These are phyloP conservation scores for Phlegmacium glaucopus DNA, from an alignment of 768 basidiomycete species.

Conservation along the genomic window DNA sequence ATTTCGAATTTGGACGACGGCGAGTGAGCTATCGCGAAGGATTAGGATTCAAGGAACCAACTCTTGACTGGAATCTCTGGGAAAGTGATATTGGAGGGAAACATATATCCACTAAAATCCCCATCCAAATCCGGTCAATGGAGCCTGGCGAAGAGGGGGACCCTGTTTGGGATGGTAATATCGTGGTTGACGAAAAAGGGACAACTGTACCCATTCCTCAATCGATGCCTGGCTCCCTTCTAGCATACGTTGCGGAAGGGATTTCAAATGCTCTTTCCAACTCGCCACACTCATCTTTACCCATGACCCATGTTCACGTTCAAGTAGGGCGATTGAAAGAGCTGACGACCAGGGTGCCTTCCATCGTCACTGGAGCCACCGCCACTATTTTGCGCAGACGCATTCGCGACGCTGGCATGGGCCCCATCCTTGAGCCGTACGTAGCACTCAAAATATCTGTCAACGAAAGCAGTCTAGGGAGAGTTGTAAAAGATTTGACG, in stretches of 20 bases:
- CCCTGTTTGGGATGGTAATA: constrained; percentile 73
- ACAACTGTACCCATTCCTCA: constrained; percentile 51
- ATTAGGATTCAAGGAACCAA: constrained; percentile 29
- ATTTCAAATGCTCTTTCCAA: constrained; percentile 69
- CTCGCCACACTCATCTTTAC: constrained; percentile 75
- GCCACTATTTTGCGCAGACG: constrained; percentile 61
- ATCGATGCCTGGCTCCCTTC: constrained; percentile 41
- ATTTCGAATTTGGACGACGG: constrained; percentile 73
- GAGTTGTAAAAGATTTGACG: constrained; percentile 79
- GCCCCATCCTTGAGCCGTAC: constrained; percentile 78
- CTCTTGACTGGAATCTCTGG: constrained; percentile 46
- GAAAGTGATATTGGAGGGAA: constrained; percentile 62
- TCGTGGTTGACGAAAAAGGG: constrained; percentile 57
- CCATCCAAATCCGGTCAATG: constrained; percentile 54
- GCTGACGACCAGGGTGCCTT: constrained; percentile 40
- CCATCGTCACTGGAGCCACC: constrained; percentile 61
- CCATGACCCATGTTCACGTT: constrained; percentile 62
- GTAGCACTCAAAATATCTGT: constrained; percentile 67
- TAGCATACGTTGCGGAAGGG: constrained; percentile 60
- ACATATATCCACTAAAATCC: constrained; percentile 44
- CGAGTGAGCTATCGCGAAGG: constrained; percentile 81
- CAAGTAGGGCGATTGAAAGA: constrained; percentile 44
- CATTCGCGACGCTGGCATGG: constrained; percentile 60
- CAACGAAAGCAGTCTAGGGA: constrained; percentile 65
- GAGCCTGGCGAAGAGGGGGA: constrained; percentile 56